Evolutionary conservation across 805 yeast genomes (phyloP).

Genomic region (Cyberlindnera subsufficiens): DNA sequence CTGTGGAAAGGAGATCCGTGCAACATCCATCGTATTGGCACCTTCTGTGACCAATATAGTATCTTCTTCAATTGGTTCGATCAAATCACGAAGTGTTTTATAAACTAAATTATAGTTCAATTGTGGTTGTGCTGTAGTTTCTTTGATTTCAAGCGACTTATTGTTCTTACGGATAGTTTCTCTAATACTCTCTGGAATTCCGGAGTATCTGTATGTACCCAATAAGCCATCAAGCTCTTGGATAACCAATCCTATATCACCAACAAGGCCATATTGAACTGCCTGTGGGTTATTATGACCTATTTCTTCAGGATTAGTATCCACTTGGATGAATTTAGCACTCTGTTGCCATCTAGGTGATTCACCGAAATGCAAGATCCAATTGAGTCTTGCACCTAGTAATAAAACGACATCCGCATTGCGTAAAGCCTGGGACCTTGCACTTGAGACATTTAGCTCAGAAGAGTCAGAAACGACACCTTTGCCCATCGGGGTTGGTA

Average conservation of each 20-base stretch:
- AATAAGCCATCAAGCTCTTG: constrained; percentile 27
- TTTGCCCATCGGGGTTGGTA: constrained; percentile 79
- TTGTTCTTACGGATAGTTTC: constrained; percentile 27
- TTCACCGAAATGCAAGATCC: constrained; percentile 68
- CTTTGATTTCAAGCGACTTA: constrained; percentile 29
- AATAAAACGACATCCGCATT: constrained; percentile 54
- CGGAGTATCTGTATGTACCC: constrained; percentile 27
- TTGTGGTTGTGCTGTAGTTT: constrained; percentile 15
- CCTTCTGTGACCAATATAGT: constrained; percentile 57
- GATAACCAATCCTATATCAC: constrained; percentile 44
- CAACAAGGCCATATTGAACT: constrained; percentile 41
- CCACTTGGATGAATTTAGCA: constrained; percentile 53
- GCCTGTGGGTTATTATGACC: constrained; percentile 36
- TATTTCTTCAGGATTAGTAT: constrained; percentile 45
- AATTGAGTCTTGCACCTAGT: constrained; percentile 63
- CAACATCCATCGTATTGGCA: constrained; percentile 74
- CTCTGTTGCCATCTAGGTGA: constrained; percentile 41
- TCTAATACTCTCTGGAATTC: constrained; percentile 22
- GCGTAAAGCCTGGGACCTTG: constrained; percentile 54
- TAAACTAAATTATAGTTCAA: constrained; percentile 52
- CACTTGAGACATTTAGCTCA: constrained; percentile 49
- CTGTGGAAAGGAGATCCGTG: constrained; percentile 56
- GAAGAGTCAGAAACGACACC: constrained; percentile 54
- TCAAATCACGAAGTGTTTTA: constrained; percentile 36
- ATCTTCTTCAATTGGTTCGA: constrained; percentile 26